phyloP scores from a whole-genome alignment of 352 stramenopile genomes.

The Pythium guiyangense region DNA sequence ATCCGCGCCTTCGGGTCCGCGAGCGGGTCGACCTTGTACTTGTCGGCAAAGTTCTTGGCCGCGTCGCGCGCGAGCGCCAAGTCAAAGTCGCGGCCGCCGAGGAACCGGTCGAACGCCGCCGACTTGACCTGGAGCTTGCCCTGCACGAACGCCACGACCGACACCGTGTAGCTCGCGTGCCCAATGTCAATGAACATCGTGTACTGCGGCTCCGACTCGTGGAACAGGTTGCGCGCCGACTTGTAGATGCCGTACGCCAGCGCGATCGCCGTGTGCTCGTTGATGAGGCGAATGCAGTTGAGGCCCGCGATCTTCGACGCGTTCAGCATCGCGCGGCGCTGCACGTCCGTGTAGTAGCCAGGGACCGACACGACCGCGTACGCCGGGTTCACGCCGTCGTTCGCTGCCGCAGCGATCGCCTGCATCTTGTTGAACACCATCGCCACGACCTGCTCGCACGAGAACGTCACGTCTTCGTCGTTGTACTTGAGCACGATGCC shows the following conservation, averaged over 20 bases:
- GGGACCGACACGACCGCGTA: slow-evolving; percentile 96
- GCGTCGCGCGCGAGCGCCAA: slow-evolving; percentile 92
- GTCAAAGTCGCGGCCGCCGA: slow-evolving; percentile 98
- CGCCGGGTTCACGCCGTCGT: slow-evolving; percentile 81
- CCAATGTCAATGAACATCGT: slow-evolving; percentile 99
- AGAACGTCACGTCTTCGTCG: slow-evolving; percentile 87
- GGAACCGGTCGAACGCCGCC: slow-evolving; percentile 90
- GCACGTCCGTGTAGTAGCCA: slow-evolving; percentile 96
- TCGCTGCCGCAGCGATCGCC: slow-evolving; percentile 90
- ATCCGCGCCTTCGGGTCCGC: slow-evolving; percentile 92
- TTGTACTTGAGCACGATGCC: slow-evolving; percentile 92
- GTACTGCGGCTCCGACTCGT: slow-evolving; percentile 91
- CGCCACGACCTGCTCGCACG: slow-evolving; percentile 94
- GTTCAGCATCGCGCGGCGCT: slow-evolving; percentile 94
- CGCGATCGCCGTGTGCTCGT: slow-evolving; percentile 96
- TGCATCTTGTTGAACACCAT: slow-evolving; percentile 99
- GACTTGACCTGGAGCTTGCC: slow-evolving; percentile 95
- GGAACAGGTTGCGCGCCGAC: slow-evolving; percentile 93
- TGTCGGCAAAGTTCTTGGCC: slow-evolving; percentile 94
- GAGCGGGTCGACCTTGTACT: slow-evolving; percentile 93
- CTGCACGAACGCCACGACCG: slow-evolving; percentile 92
- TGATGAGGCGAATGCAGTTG: slow-evolving; percentile 96
- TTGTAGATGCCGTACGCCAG: slow-evolving; percentile 96
- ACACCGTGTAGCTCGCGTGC: slow-evolving; percentile 90
- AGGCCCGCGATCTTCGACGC: slow-evolving; percentile 93